phyloP scores from a whole-genome alignment of 139 green algal genomes.

The Coccomyxa sp. region DNA sequence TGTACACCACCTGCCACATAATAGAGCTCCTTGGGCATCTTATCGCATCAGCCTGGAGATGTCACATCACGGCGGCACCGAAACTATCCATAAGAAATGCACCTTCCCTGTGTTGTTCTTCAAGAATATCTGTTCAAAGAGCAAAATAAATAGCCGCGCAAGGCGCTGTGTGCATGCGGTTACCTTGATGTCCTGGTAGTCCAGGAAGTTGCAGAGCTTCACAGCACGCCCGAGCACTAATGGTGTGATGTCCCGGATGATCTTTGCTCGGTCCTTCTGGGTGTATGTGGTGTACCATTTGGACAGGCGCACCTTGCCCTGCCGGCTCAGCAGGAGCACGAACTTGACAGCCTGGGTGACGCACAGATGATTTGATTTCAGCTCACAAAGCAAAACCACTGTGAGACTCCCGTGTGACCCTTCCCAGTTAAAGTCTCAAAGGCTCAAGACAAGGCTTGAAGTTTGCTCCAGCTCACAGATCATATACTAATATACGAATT shows the following conservation, averaged over 20 bases:
- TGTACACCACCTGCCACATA: slow-evolving; percentile 66
- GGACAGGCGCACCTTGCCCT: slow-evolving; percentile 95
- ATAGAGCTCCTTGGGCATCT: not conserved
- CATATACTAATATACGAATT: no score
- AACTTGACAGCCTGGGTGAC: slow-evolving; percentile 77
- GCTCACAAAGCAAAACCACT: no score
- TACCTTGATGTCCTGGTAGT: slow-evolving; percentile 86
- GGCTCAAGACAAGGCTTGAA: no score
- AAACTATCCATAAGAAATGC: not conserved
- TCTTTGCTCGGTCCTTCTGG: slow-evolving; percentile 82
- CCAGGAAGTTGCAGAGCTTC: slow-evolving; percentile 98
- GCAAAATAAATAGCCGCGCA: no score
- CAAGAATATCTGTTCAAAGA: no score
- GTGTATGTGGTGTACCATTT: slow-evolving; percentile 96
- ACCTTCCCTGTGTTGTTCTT: not conserved
- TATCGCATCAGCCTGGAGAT: not conserved
- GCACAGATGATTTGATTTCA: not conserved
- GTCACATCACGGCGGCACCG: not conserved
- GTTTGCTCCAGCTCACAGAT: no score
- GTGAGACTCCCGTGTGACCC: no score
- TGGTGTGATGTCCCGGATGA: slow-evolving; percentile 71
- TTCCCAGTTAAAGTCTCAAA: no score
- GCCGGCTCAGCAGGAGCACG: slow-evolving; percentile 88
- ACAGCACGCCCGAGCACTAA: slow-evolving; percentile 71
- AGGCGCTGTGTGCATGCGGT: no score